Base-by-base conservation (phyloP, 2,329 filamentous ascomycete species). In the Magnaporthiopsis rhizophila region DNA sequence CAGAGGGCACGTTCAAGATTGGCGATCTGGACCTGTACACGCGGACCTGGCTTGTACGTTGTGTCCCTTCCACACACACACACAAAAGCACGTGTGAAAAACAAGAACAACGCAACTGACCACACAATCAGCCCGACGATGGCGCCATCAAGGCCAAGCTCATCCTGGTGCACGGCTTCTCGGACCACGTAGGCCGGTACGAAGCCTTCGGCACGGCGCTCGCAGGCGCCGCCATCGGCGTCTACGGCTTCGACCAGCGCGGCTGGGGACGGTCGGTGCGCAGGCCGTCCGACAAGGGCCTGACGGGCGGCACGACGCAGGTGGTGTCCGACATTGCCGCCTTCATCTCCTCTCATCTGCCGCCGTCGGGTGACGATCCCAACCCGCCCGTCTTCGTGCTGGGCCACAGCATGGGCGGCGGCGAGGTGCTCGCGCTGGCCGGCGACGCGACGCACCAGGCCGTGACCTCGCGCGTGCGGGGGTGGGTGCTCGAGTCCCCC, bases 361-460 rank as follows among this genome's bases (percentile, higher is more conserved):
- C 34, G 7, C 34, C 34, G 34, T 36, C 34, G 30, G 71, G 24
- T n/a, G 24, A n/a, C 34, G 28, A 32, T 3, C 3, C 3, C 28
- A n/a, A 75, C 4, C 77, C 80, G 50, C 91, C 92, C 0, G 72
- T 96, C 21, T 97, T 97, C 76, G 82, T 97, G 26, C 86, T 95
- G 80, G 93, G 93, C 63, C 92, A 97, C 76, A 92, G 89, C 28
- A 97, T 97, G 91, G 93, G 93, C 68, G 93, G 93, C 65, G 91
- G 87, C 30, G 84, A 96, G 75, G 84, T 87, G 7, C 78, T 96
- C 11, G 86, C 85, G 58, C 74, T 89, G 28, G 82, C 82, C 30
- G 81, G 78, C 64, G 78, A 82, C 64, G 74, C 80, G 0, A 66
- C 74, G 64, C 36, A 57, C 72, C 76, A 77, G 58, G 81, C 85